Percentiles rank a stretch among this genome's conserved stretches.
phyloP scores from a whole-genome alignment of 495 filamentous ascomycete species.

The Aspergillus funiculosus region DNA sequence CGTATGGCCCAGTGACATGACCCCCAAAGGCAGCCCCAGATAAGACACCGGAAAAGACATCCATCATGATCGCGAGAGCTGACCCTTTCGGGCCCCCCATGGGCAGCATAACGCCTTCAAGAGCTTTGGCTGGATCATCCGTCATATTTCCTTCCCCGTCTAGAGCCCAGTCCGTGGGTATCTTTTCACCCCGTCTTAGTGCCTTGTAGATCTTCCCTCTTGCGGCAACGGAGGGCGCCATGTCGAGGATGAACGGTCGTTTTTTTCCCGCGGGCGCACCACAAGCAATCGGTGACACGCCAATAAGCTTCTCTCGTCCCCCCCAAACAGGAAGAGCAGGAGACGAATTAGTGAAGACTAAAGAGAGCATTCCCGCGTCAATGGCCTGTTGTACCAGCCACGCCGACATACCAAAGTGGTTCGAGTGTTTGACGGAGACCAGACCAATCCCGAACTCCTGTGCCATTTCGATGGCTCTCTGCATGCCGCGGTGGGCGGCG shows the following conservation, averaged over 20 bases:
- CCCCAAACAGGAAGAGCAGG: slow-evolving; percentile 72
- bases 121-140: slow-evolving; percentile 58
- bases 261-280: slow-evolving; percentile 59
- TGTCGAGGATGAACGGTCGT: slow-evolving; percentile 65
- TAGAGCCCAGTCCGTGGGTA: slow-evolving; percentile 68
- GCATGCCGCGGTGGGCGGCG: slow-evolving; percentile 58
- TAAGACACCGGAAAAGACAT: slow-evolving; percentile 73
- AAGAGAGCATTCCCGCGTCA: slow-evolving; percentile 63
- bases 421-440: slow-evolving; percentile 65
- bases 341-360: slow-evolving; percentile 76
- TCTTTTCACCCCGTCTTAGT: slow-evolving; percentile 62
- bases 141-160: slow-evolving; percentile 64
- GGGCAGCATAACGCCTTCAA: slow-evolving; percentile 69
- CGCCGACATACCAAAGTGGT: slow-evolving; percentile 77
- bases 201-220: slow-evolving; percentile 75
- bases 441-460: slow-evolving; percentile 63
- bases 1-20: slow-evolving; percentile 65
- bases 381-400: slow-evolving; percentile 72
- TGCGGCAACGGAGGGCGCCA: slow-evolving; percentile 70
- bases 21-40: slow-evolving; percentile 68
- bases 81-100: slow-evolving; percentile 77
- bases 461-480: slow-evolving; percentile 58
- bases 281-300: slow-evolving; percentile 71
- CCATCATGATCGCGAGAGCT: slow-evolving; percentile 73
- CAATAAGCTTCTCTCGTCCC: slow-evolving; percentile 59